phyloP scores from a whole-genome alignment of 2,329 filamentous ascomycete species.

The Penicillium italicum region DNA sequence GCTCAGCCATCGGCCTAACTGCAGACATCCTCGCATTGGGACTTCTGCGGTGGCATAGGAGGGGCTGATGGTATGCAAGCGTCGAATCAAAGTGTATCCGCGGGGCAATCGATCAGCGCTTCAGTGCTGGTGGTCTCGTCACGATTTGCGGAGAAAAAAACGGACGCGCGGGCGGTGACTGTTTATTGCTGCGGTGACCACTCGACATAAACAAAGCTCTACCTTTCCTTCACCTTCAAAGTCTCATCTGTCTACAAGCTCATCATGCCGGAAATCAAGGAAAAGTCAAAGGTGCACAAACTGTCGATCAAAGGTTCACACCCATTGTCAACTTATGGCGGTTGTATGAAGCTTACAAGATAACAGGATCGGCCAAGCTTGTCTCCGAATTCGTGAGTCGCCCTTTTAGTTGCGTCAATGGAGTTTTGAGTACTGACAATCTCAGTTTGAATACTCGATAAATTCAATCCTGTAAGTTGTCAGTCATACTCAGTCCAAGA shows the following conservation, averaged over 20 bases:
- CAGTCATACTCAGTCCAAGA: neutral
- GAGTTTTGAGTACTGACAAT: conserved; percentile 37
- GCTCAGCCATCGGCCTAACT: conserved; percentile 46
- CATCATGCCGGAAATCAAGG: conserved; percentile 49
- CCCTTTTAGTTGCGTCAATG: conserved; percentile 8
- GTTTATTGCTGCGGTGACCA: conserved; percentile 37
- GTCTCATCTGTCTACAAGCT: neutral
- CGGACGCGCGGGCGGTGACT: conserved; percentile 25
- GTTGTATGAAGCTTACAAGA: conserved; percentile 27
- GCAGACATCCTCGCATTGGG: conserved; percentile 48
- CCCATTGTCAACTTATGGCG: neutral
- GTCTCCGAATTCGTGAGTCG: conserved; percentile 87
- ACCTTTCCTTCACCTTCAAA: conserved; percentile 1
- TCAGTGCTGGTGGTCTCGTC: neutral
- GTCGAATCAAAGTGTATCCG: conserved; percentile 1
- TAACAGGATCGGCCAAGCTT: conserved; percentile 68
- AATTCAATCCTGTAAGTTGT: conserved; percentile 80
- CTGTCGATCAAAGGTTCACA: conserved; percentile 58
- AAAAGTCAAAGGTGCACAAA: conserved; percentile 90
- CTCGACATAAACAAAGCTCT: conserved; percentile 37
- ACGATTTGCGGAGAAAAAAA: conserved; percentile 36
- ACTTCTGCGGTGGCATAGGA: conserved; percentile 36
- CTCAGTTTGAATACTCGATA: conserved; percentile 88
- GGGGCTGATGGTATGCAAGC: conserved; percentile 5
- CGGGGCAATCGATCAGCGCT: neutral